Evolutionary conservation across 441 rosid species (phyloP).

Genomic region (Erysimum cheiri): DNA sequence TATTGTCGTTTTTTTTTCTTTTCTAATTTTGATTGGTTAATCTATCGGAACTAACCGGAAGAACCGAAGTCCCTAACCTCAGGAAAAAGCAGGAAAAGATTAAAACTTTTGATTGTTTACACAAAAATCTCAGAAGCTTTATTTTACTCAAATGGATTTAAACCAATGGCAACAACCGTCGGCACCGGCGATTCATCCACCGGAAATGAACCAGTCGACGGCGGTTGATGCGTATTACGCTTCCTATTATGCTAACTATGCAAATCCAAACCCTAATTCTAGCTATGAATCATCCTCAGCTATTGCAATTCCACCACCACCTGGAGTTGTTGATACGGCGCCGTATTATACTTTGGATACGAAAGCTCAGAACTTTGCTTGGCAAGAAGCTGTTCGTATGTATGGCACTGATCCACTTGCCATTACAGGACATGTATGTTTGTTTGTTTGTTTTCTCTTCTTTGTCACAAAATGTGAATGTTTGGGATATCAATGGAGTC

Average conservation of each 20-base stretch:
- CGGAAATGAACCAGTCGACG: slow-evolving; percentile 25
- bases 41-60: no score
- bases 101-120: background rate
- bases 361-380: slow-evolving; percentile 42
- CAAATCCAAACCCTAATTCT: slow-evolving; percentile 37
- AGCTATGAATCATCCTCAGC: slow-evolving; percentile 14
- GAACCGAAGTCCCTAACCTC: no score
- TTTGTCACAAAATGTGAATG: background rate
- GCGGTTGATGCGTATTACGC: slow-evolving; percentile 28
- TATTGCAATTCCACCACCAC: slow-evolving; percentile 44
- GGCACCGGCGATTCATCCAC: slow-evolving; percentile 29
- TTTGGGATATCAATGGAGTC: no score
- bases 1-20: no score
- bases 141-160: slow-evolving; percentile 7
- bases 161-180: slow-evolving; percentile 22
- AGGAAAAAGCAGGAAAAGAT: background rate
- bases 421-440: slow-evolving; percentile 47
- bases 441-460: background rate
- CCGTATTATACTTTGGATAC: slow-evolving; percentile 37
- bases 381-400: slow-evolving; percentile 36
- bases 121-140: no score
- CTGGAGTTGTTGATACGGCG: slow-evolving; percentile 43
- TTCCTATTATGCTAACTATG: slow-evolving; percentile 36
- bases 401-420: slow-evolving; percentile 42
- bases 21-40: no score